These are phyloP conservation scores for Stephania cephalantha DNA, from an alignment of 164 flowering plant species.

Conservation along the genomic window DNA sequence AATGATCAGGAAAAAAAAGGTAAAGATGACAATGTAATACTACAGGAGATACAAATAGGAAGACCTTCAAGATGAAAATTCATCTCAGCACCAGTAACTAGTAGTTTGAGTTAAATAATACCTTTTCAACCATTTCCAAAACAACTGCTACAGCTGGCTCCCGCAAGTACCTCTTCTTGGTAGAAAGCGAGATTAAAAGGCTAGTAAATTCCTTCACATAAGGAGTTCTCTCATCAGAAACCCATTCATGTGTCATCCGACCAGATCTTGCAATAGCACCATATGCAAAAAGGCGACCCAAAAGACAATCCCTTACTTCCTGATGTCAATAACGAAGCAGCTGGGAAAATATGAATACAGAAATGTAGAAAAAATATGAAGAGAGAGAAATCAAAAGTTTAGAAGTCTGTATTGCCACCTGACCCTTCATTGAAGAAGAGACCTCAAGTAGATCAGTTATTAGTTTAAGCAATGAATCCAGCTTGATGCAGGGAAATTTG, in stretches of 20 bases:
- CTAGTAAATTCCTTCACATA: slow-evolving; percentile 54
- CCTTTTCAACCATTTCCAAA: slow-evolving; percentile 75
- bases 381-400: not conserved
- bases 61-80: not conserved
- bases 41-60: not conserved
- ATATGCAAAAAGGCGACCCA: slow-evolving; percentile 92
- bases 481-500: slow-evolving; percentile 39
- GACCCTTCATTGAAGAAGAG: slow-evolving; percentile 95
- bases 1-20: not conserved
- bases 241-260: slow-evolving; percentile 57
- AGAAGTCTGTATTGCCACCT: slow-evolving; percentile 40
- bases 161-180: slow-evolving; percentile 78
- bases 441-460: slow-evolving; percentile 58
- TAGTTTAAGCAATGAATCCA: slow-evolving; percentile 68
- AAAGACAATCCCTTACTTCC: slow-evolving; percentile 78
- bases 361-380: slow-evolving; percentile 1
- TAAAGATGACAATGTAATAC: not conserved
- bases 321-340: slow-evolving; percentile 28
- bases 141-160: slow-evolving; percentile 74
- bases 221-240: slow-evolving; percentile 38
- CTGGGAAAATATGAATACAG: not conserved
- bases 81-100: not conserved
- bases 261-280: slow-evolving; percentile 88
- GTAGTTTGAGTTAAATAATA: slow-evolving; percentile 17
- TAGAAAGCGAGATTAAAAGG: slow-evolving; percentile 54